These are phyloP conservation scores for Phytopythium aichiense DNA, from an alignment of 352 stramenopile species.

Conservation along the genomic window DNA sequence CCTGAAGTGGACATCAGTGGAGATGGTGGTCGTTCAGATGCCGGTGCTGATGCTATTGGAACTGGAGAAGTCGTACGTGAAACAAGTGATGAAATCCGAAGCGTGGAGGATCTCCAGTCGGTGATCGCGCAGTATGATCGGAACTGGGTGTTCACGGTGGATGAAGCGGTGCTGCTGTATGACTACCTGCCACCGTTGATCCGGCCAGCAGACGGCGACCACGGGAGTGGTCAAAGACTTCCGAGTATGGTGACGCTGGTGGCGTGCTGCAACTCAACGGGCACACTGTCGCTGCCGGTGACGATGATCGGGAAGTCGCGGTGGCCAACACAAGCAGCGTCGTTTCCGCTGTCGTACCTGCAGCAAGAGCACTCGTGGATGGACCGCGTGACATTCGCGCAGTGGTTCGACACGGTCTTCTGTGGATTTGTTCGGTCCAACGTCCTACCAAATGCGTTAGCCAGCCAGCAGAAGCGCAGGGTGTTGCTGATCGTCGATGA, in stretches of 20 bases:
- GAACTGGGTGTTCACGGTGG: conserved; percentile 24
- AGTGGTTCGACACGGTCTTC: conserved; percentile 24
- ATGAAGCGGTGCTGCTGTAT: conserved; percentile 26
- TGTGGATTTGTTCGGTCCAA: conserved; percentile 13
- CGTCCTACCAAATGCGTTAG: not conserved
- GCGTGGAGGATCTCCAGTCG: conserved; percentile 11
- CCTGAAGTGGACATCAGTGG: not conserved
- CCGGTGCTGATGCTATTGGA: not conserved
- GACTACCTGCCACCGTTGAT: conserved; percentile 11
- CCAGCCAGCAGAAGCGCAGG: conserved; percentile 11
- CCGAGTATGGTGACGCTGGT: conserved; percentile 17
- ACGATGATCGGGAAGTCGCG: conserved; percentile 18
- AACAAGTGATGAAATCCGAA: not conserved
- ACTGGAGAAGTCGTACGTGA: not conserved
- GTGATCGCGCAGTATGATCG: conserved; percentile 24
- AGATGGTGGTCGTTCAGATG: not conserved
- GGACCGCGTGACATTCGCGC: conserved; percentile 18
- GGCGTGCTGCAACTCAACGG: conserved; percentile 23
- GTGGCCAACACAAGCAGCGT: not conserved
- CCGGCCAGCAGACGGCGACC: not conserved
- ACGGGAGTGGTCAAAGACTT: not conserved
- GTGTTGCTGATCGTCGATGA: conserved; percentile 25
- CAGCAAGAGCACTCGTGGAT: conserved; percentile 24
- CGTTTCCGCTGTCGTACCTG: conserved; percentile 17
- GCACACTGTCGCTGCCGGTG: conserved; percentile 11